Evolutionary conservation across 306 rosid genomes (phyloP), one percentile per base, ranked within the genome.

Genomic region (Vachellia collinsii): DNA sequence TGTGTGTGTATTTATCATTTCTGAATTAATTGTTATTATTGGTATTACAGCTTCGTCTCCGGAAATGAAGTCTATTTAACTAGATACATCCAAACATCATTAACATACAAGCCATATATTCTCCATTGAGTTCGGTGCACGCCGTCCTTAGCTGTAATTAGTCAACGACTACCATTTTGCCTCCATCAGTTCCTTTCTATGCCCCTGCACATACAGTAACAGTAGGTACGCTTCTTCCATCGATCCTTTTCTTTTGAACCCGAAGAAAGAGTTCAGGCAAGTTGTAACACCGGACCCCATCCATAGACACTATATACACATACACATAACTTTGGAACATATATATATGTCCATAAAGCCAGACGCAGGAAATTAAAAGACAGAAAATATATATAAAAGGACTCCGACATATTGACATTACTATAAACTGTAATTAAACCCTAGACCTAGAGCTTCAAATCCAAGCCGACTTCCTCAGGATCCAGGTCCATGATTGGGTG

Each of bases 401-500:
- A 34, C 70, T 37, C 46, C 70, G 11, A 64, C 70, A 51, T 56
- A 65, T 13, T 37, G 70, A 16, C n/a, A 36, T 37, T 14, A 65
- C 13, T 20, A 23, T 25, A 5, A 29, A 64, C 22, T 64, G 13
- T 20, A n/a, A 22, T 19, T 9, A 13, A 65, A 12, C 39, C 70
- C 70, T 34, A 34, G 69, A 63, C 42, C 69, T 63, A 63, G 42
- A 63, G 69, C 69, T 34, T 63, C 42, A 63, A 34, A 7, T 63
- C 69, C 69, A 63, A 14, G 69, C 34, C 20, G n/a, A 63, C 7
- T 29, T 12, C 69, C n/a, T 13, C 42, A 3, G 38, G 20, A 29
- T 29, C 42, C 20, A 4, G 42, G 9, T 63, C 39, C 14, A 9
- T 6, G 17, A 63, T 2, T 14, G 42, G 42, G 20, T 13, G 11